Evolutionary conservation across 2,329 filamentous ascomycete genomes (phyloP), one percentile per base, ranked within the genome.

Genomic region (Phyllosticta citribraziliensis): DNA sequence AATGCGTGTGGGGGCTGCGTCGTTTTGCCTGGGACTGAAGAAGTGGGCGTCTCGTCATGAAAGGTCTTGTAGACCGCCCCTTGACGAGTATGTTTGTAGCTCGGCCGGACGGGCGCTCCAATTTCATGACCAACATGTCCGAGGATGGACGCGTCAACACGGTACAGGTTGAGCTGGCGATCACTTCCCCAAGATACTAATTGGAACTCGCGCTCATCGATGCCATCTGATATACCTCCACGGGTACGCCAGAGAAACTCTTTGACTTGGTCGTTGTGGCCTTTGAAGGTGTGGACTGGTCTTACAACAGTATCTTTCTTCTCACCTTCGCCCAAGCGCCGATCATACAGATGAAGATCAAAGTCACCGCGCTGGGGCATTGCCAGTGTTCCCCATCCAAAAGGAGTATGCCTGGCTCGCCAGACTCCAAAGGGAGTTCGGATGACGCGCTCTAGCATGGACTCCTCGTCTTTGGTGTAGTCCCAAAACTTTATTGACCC

Each of bases 401-500:
- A 97, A 0, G 92, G 92, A 0, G 92, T 95, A 70, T 97, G 91
- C 2, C 92, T 84, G 57, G 93, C 91, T 69, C 92, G 84, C 90
- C 91, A 96, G 22, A 96, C 88, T 0, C 92, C 93, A 69, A 92
- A 96, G 2, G 87, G 83, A 1, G 92, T 94, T 55, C 82, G 80
- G 60, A 97, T 92, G 53, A 91, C 82, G 63, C 89, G 85, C 19
- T 80, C 76, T 64, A 89, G 64, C 51, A 55, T 61, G 17, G 66
- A 81, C 2, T 80, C 79, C 4, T 84, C 79, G 19, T 82, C 78
- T 60, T 76, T 78, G 1, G 78, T 80, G 67, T 91, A 91, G 71
- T 96, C 88, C 92, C 92, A 97, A 65, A 96, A 88, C 70, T 95
- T 96, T 74, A 97, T 93, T 51, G 88, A 95, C 71, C 88, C 91